Base-by-base conservation (phyloP, 1,139 yeast species). In the Yamadazyma dushanensis region DNA sequence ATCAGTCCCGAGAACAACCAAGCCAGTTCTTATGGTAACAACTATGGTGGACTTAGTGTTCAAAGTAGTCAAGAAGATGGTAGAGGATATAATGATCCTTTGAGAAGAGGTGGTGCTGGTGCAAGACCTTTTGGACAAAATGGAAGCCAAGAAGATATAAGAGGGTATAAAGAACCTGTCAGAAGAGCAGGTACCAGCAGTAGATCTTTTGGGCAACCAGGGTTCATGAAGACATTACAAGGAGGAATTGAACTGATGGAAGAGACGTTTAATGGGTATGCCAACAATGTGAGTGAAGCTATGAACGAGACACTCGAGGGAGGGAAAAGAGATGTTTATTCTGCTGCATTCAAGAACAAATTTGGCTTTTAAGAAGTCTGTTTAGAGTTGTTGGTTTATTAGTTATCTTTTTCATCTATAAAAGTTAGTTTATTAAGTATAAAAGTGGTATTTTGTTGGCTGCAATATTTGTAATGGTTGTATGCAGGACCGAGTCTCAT, bases 191-290 rank as follows among this genome's bases (percentile, higher is more conserved):
- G 45, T 8, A 38, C 47, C 3, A 29, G 44, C 15, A 31, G 33
- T 9, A 22, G 38, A 23, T 16, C 31, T 4, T 46, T 61, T 34
- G 69, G 66, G 0, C 46, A 55, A 3, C 56, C 47, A 23, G 72
- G 73, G 4, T 63, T 78, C 32, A 63, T 77, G 56, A 69, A 74
- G 43, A 59, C 68, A 3, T 45, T 80, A 15, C 80, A 77, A 42
- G 63, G 66, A 21, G 80, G 82, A 0, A 56, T 77, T 38, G 83
- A 78, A 33, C 51, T 62, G 4, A 59, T 77, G 10, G 86, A 78
- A 50, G 82, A 76, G 43, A 61, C 73, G 3, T 54, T 80, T 35
- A 75, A 78, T 49, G 80, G 77, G 18, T 79, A 78, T 46, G 86
- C 86, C 3, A 73, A 66, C 29, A 66, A 61, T 24, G 63, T 79